Evolutionary conservation across 2,329 filamentous ascomycete genomes (phyloP), one percentile per base, ranked within the genome.

Genomic region (Aaosphaeria arxii): DNA sequence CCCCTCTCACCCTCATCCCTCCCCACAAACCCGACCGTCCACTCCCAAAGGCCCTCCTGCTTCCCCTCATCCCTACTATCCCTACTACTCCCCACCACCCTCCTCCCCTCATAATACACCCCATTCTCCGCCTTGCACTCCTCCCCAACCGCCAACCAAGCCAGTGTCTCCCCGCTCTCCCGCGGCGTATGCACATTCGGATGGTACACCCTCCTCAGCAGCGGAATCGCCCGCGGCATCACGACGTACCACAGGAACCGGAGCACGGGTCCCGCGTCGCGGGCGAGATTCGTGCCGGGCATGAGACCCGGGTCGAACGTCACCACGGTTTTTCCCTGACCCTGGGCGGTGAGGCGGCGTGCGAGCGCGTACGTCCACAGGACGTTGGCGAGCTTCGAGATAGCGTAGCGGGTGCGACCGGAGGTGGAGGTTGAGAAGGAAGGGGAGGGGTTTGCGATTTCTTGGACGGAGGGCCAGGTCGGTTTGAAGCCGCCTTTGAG

Each of bases 281-380:
- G 67, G 2, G 59, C 69, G 2, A 79, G 57, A 0, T 69, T 71
- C 5, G 75, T 76, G 0, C 74, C 75, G 0, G 75, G 74, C 75
- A 79, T 77, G 6, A 78, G 62, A 1, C 76, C 76, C 1, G 77
- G 77, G 54, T 78, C 71, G 36, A 77, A 70, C 1, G 73, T 69
- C 5, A 55, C 69, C 2, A 77, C 73, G 1, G 73, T 74, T 57
- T 58, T 48, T 54, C 67, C 7, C 24, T 43, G 24, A 4, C 35
- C 35, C 24, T 49, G 31, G 4, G 5, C 24, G 51, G 52, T 29
- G 42, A 78, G 57, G 1, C 67, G 71, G 3, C 67, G 57, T 11
- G 71, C 54, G 9, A 80, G 60, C 0, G 74, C 74, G 49, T 78
- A 77, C 11, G 64, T 66, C 72, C 75, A 81, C 13, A 80, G 49